Evolutionary conservation across 2,329 filamentous ascomycete species (phyloP).

Genomic region (Clonostachys rosea): DNA sequence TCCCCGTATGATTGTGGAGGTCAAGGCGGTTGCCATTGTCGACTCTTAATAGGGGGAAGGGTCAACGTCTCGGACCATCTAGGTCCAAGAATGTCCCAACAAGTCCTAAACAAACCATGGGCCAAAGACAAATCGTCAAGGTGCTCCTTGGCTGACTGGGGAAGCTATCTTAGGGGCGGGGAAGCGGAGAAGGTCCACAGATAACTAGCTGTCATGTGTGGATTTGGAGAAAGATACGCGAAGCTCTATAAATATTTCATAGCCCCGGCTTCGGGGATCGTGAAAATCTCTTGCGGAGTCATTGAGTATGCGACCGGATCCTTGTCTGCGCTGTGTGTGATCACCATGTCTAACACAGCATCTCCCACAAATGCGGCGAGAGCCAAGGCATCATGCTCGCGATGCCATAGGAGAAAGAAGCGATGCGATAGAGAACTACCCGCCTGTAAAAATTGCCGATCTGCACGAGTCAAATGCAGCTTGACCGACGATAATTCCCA

Average conservation of each 20-base stretch:
- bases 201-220: too few species aligned
- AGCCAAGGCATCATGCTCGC: constrained; percentile 22
- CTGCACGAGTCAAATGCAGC: constrained; percentile 29
- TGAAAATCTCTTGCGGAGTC: neutral
- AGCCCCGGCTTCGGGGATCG: neutral
- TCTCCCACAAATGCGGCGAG: neutral
- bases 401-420: constrained; percentile 36
- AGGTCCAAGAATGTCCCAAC: too few species aligned
- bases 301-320: neutral
- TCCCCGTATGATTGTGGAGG: constrained; percentile 21
- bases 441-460: constrained; percentile 28
- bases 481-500: constrained; percentile 30
- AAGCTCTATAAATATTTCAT: neutral
- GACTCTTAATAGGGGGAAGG: constrained; percentile 7
- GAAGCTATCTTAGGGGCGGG: too few species aligned
- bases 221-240: neutral
- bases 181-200: too few species aligned
- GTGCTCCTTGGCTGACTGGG: too few species aligned
- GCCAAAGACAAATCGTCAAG: too few species aligned
- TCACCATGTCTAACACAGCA: neutral
- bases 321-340: neutral
- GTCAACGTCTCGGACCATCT: too few species aligned
- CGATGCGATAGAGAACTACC: constrained; percentile 31
- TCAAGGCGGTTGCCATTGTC: constrained; percentile 20
- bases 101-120: too few species aligned